Percentiles rank a stretch among this genome's conserved stretches.
These are phyloP conservation scores for Microascus cirrosus DNA, from an alignment of 2,329 filamentous ascomycete species.

Conservation along the genomic window DNA sequence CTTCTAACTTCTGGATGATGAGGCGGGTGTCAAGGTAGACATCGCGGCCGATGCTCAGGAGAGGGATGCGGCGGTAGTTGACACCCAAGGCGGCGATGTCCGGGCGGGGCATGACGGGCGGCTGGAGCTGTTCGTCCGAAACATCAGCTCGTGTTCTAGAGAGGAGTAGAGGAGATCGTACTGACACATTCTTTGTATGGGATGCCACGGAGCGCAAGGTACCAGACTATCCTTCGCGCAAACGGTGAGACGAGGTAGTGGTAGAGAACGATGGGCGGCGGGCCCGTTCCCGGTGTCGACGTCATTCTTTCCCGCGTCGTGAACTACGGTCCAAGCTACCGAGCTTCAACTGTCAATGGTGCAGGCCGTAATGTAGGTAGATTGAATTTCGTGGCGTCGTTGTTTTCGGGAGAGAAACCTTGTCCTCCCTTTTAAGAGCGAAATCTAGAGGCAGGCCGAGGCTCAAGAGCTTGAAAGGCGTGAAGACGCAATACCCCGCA, in stretches of 20 bases:
- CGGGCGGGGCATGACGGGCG: slow-evolving; percentile 52
- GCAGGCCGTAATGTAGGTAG: too few relatives aligned
- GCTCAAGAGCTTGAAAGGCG: too few relatives aligned
- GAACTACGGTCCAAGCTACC: too few relatives aligned
- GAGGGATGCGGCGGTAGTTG: slow-evolving; percentile 57
- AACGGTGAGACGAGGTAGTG: slow-evolving; percentile 58
- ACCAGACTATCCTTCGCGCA: slow-evolving; percentile 54
- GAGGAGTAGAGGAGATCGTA: slow-evolving; percentile 7
- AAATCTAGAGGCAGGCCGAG: too few relatives aligned
- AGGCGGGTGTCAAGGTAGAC: slow-evolving; percentile 61
- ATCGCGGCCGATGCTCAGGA: slow-evolving; percentile 54
- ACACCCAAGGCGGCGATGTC: slow-evolving; percentile 51
- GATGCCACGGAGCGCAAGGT: slow-evolving; percentile 54
- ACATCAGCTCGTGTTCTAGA: background rate
- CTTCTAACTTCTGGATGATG: slow-evolving; percentile 54
- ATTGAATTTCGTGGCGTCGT: too few relatives aligned
- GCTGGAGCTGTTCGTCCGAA: slow-evolving; percentile 45
- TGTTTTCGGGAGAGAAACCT: too few relatives aligned
- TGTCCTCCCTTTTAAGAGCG: too few relatives aligned
- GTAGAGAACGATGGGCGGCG: slow-evolving; percentile 39
- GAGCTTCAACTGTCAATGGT: too few relatives aligned
- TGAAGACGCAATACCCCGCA: too few relatives aligned
- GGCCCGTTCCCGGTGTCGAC: background rate
- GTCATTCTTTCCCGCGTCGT: background rate
- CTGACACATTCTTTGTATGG: slow-evolving; percentile 57